Percentiles rank a stretch among this genome's conserved stretches.
Conservation (phyloP, 306 rosid genomes). For the Acacia acuminata region DNA sequence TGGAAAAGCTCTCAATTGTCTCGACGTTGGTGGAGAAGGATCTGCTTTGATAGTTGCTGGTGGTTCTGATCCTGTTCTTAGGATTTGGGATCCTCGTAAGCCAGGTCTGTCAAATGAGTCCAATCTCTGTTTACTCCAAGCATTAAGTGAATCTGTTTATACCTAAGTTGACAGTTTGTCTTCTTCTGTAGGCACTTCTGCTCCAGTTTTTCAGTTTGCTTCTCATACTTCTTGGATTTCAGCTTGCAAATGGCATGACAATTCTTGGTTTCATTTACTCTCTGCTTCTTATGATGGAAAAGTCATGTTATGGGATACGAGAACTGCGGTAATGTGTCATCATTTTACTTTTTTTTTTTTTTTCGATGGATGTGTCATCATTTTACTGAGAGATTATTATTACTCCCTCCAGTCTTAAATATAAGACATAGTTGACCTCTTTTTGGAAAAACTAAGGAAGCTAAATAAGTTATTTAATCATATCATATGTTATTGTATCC, state of each 20-base stretch:
- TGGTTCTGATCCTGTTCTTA: conserved; percentile 80
- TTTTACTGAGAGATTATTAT: not conserved
- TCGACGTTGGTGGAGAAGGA: conserved; percentile 91
- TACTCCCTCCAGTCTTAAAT: too few relatives aligned
- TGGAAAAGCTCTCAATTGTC: conserved; percentile 82
- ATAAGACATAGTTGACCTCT: too few relatives aligned
- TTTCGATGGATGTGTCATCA: too few relatives aligned
- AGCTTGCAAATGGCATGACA: conserved; percentile 80
- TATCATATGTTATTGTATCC: too few relatives aligned
- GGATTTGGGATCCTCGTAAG: conserved; percentile 98
- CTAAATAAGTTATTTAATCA: too few relatives aligned
- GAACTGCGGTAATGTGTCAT: conserved; percentile 77
- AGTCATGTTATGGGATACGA: conserved; percentile 90
- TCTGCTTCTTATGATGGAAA: conserved; percentile 93
- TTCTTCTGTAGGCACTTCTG: conserved; percentile 72
- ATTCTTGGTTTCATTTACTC: conserved; percentile 72
- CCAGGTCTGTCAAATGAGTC: conserved; percentile 61
- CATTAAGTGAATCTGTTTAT: not conserved
- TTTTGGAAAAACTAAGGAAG: too few relatives aligned
- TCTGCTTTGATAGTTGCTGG: conserved; percentile 78
- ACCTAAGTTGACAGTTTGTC: conserved; percentile 14
- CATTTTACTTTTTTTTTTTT: too few relatives aligned
- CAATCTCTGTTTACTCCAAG: not conserved
- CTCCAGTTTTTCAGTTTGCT: conserved; percentile 73
- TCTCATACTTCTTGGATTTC: conserved; percentile 88